phyloP scores from a whole-genome alignment of 805 yeast species.

The Allodekkera sacchari region DNA sequence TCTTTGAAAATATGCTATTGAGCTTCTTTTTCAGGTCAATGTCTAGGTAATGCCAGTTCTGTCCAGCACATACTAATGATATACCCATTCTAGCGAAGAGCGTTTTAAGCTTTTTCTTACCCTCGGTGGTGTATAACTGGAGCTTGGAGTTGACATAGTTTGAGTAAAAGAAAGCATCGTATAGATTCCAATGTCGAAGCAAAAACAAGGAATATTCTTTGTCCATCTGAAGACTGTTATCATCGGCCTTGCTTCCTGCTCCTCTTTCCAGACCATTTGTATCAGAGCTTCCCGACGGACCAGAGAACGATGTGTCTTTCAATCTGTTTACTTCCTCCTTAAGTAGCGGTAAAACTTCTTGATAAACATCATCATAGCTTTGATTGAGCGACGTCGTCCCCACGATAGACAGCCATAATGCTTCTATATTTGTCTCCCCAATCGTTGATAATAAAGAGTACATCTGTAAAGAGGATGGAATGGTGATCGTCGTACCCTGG shows the following conservation, averaged over 20 bases:
- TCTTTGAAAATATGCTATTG: slow-evolving; percentile 58
- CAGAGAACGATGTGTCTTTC: slow-evolving; percentile 21
- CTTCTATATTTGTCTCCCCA: slow-evolving; percentile 68
- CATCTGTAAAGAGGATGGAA: slow-evolving; percentile 70
- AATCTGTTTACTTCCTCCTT: slow-evolving; percentile 78
- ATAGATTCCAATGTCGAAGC: slow-evolving; percentile 86
- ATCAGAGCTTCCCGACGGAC: not conserved
- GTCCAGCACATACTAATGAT: slow-evolving; percentile 78
- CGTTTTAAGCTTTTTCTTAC: slow-evolving; percentile 76
- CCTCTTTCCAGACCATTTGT: slow-evolving; percentile 8
- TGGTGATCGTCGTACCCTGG: slow-evolving; percentile 70
- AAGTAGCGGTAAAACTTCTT: slow-evolving; percentile 60
- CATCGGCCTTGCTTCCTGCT: slow-evolving; percentile 25
- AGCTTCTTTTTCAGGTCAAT: slow-evolving; percentile 67
- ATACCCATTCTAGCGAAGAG: slow-evolving; percentile 97
- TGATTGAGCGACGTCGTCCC: slow-evolving; percentile 80
- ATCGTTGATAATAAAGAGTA: slow-evolving; percentile 73
- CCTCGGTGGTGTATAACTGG: slow-evolving; percentile 85
- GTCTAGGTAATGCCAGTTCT: slow-evolving; percentile 89
- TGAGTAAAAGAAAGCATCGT: slow-evolving; percentile 87
- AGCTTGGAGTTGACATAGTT: slow-evolving; percentile 83
- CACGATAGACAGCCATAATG: slow-evolving; percentile 79
- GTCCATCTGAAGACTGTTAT: slow-evolving; percentile 47
- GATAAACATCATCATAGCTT: slow-evolving; percentile 67
- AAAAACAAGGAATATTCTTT: slow-evolving; percentile 81